Conservation (phyloP, 352 stramenopile species). For the Peronosclerospora sorghi region DNA sequence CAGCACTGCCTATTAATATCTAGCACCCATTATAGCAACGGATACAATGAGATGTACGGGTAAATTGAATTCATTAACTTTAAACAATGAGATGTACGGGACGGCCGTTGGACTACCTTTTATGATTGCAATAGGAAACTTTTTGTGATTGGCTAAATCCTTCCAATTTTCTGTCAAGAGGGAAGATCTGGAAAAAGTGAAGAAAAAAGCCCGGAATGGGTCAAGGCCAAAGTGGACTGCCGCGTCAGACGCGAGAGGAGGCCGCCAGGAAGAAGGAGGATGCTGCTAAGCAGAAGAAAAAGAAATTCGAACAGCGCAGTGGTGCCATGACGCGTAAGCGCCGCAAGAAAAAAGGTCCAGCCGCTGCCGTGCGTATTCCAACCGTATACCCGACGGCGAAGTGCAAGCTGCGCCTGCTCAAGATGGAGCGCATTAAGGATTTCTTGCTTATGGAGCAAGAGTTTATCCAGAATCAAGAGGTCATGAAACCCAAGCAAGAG, state of each 20-base stretch:
- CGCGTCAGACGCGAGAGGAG: slow-evolving; percentile 67
- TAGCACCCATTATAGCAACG: slow-evolving; percentile 7
- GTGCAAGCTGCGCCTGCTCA: slow-evolving; percentile 98
- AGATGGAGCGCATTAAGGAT: slow-evolving; percentile 99
- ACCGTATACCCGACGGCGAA: slow-evolving; percentile 95
- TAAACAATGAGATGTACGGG: not conserved
- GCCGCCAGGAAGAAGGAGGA: slow-evolving; percentile 88
- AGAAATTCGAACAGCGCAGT: slow-evolving; percentile 87
- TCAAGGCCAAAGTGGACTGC: slow-evolving; percentile 78
- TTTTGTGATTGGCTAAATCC: slow-evolving; percentile 5
- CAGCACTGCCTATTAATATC: slow-evolving; percentile 18
- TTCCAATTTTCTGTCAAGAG: too few species aligned
- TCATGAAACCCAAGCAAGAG: slow-evolving; percentile 99
- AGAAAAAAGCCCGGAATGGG: slow-evolving; percentile 39
- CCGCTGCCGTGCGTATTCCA: slow-evolving; percentile 83
- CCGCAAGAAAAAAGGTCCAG: slow-evolving; percentile 89
- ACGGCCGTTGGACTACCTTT: slow-evolving; percentile 4
- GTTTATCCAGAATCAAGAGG: slow-evolving; percentile 99
- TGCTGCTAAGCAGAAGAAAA: slow-evolving; percentile 87
- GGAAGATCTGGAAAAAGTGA: slow-evolving; percentile 20
- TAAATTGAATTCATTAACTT: too few species aligned
- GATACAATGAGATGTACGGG: slow-evolving; percentile 9
- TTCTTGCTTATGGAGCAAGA: slow-evolving; percentile 99
- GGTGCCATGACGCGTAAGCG: slow-evolving; percentile 79
- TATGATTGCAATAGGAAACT: too few species aligned